Percentiles rank a stretch among this genome's conserved stretches.
Conservation (phyloP, 805 yeast species). For the Deakozyma indianensis region DNA sequence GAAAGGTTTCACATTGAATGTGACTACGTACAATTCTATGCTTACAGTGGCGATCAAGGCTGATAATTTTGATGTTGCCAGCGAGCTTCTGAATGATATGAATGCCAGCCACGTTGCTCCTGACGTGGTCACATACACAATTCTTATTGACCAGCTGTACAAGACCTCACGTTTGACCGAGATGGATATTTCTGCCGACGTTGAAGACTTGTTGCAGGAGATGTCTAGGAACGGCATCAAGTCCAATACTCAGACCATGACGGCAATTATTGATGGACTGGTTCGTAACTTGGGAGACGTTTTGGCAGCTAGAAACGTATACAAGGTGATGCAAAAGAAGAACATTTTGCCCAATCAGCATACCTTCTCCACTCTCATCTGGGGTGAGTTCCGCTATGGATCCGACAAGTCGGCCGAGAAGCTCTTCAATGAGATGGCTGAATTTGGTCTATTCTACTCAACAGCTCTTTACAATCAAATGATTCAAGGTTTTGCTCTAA, state of each 20-base stretch:
- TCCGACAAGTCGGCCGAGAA: conserved; percentile 10
- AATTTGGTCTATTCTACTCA: conserved; percentile 13
- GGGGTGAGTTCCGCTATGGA: conserved; percentile 18
- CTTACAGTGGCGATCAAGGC: conserved; percentile 28
- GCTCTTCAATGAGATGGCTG: conserved; percentile 12
- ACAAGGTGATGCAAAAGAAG: conserved; percentile 25
- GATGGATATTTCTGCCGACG: conserved; percentile 24
- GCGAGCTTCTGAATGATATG: conserved; percentile 36
- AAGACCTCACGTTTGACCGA: conserved; percentile 32
- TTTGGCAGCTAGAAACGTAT: conserved; percentile 37
- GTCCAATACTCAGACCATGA: conserved; percentile 32
- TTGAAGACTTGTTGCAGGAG: conserved; percentile 27
- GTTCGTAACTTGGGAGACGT: conserved; percentile 32
- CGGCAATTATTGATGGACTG: conserved; percentile 41
- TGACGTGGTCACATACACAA: conserved; percentile 50
- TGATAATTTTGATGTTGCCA: conserved; percentile 31
- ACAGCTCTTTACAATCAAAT: conserved; percentile 20
- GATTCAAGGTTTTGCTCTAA: conserved; percentile 10
- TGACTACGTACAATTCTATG: conserved; percentile 38
- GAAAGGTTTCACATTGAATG: conserved; percentile 28
- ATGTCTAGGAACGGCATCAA: conserved; percentile 27
- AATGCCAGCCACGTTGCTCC: conserved; percentile 29
- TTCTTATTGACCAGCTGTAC: conserved; percentile 39
- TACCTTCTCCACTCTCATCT: conserved; percentile 19
- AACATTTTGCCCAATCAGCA: conserved; percentile 16